Percentiles rank a stretch among this genome's conserved stretches.
phyloP scores from a whole-genome alignment of 23 red algal species.

The Gracilaria vermiculophylla region DNA sequence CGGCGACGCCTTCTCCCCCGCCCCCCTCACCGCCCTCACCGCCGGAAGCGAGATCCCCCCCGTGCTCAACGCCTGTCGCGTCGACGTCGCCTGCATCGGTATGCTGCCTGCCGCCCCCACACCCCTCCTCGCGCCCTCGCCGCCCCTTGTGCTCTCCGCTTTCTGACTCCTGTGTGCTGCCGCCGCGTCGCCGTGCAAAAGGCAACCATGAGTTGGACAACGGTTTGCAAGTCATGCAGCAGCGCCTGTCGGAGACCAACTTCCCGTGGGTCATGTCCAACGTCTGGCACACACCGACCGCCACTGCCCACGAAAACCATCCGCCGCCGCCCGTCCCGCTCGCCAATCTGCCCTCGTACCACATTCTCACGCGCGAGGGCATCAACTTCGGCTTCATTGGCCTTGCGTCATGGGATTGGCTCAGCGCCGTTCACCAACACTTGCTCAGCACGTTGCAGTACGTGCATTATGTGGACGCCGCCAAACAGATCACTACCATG shows the following conservation, averaged over 20 bases:
- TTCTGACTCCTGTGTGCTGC: not conserved
- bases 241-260: constrained; percentile 28
- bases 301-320: too few relatives aligned
- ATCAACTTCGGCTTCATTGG: constrained; percentile 61
- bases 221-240: constrained; percentile 12
- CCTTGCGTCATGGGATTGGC: constrained; percentile 51
- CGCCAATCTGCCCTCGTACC: not conserved
- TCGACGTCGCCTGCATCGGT: constrained; percentile 60
- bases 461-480: constrained; percentile 1
- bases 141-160: too few relatives aligned
- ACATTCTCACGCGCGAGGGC: not conserved
- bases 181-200: not conserved
- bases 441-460: not conserved
- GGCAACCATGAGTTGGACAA: constrained; percentile 70
- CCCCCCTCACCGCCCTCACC: constrained; percentile 32
- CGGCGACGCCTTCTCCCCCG: constrained; percentile 65
- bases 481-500: not conserved
- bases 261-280: constrained; percentile 71
- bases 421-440: not conserved
- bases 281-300: not conserved
- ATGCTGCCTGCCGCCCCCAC: not conserved
- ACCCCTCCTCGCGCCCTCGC: too few relatives aligned
- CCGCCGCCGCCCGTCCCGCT: not conserved
- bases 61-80: constrained; percentile 34
- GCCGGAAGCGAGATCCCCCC: constrained; percentile 57